Evolutionary conservation across 164 flowering plant species (phyloP).

Genomic region (Chloranthus sessilifolius): DNA sequence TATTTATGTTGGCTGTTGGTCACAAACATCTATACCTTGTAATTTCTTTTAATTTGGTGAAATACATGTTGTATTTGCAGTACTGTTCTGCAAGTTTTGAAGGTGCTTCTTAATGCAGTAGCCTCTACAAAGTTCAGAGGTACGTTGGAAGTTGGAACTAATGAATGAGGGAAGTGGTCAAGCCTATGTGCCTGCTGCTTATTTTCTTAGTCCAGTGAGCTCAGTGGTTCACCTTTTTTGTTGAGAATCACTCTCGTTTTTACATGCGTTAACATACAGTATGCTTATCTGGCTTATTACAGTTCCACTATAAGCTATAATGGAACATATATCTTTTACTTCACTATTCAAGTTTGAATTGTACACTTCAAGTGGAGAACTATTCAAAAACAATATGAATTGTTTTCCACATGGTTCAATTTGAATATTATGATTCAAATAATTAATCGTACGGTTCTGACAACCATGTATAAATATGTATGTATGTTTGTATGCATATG

Average conservation of each 20-base stretch:
- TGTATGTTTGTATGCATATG: no score
- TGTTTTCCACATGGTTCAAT: no score
- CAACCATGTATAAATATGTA: no score
- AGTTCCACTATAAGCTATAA: no score
- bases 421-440: no score
- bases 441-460: no score
- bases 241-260: background rate
- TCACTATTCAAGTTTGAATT: no score
- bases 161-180: background rate
- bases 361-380: no score
- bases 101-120: conserved; percentile 96
- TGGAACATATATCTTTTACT: no score
- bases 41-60: conserved; percentile 16
- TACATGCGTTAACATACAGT: background rate
- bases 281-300: no score
- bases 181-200: background rate
- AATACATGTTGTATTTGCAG: conserved; percentile 44
- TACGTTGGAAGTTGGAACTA: conserved; percentile 19
- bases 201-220: background rate
- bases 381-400: no score
- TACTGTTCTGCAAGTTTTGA: conserved; percentile 89
- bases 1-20: conserved; percentile 15
- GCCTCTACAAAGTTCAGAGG: conserved; percentile 93
- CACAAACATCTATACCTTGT: background rate
- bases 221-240: background rate